Evolutionary conservation across 2,329 filamentous ascomycete genomes (phyloP).

Genomic region (Zymoseptoria tritici): DNA sequence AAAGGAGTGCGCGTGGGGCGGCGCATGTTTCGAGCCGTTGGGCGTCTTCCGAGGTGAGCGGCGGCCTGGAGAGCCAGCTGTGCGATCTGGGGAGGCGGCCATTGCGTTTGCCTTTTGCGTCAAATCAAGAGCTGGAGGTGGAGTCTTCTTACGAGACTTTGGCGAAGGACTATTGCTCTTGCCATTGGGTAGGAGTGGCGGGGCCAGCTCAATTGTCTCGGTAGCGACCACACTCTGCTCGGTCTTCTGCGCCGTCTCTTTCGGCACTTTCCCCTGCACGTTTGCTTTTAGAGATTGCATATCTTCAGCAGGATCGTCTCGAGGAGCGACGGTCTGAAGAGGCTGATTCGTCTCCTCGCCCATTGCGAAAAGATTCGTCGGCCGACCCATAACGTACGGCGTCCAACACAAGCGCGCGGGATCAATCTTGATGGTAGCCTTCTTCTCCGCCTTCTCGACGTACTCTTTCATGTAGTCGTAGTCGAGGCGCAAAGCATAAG

Average conservation of each 20-base stretch:
- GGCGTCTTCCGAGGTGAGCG: slow-evolving; percentile 28
- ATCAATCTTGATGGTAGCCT: slow-evolving; percentile 79
- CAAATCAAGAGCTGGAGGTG: slow-evolving; percentile 17
- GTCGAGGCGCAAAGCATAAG: slow-evolving; percentile 85
- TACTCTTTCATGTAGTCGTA: slow-evolving; percentile 79
- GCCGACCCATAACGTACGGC: slow-evolving; percentile 88
- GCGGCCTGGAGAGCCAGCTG: slow-evolving; percentile 20
- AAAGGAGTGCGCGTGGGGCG: slow-evolving; percentile 5
- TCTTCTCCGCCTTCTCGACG: slow-evolving; percentile 79
- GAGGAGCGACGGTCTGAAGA: slow-evolving; percentile 76
- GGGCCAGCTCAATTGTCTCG: slow-evolving; percentile 17
- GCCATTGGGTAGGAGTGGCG: slow-evolving; percentile 13
- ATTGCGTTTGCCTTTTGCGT: slow-evolving; percentile 20
- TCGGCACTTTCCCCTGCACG: slow-evolving; percentile 29
- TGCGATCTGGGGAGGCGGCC: neutral
- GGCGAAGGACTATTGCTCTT: slow-evolving; percentile 6
- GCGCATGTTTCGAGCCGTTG: slow-evolving; percentile 14
- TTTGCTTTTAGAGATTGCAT: slow-evolving; percentile 37
- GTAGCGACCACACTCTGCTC: slow-evolving; percentile 8
- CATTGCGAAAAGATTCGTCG: slow-evolving; percentile 30
- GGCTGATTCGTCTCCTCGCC: slow-evolving; percentile 32
- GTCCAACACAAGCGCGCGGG: slow-evolving; percentile 82
- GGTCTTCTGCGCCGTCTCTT: slow-evolving; percentile 2
- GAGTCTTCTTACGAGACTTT: slow-evolving; percentile 20
- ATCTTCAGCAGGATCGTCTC: slow-evolving; percentile 60